Base-by-base conservation (phyloP, 768 basidiomycete species). In the Mycena indigotica region DNA sequence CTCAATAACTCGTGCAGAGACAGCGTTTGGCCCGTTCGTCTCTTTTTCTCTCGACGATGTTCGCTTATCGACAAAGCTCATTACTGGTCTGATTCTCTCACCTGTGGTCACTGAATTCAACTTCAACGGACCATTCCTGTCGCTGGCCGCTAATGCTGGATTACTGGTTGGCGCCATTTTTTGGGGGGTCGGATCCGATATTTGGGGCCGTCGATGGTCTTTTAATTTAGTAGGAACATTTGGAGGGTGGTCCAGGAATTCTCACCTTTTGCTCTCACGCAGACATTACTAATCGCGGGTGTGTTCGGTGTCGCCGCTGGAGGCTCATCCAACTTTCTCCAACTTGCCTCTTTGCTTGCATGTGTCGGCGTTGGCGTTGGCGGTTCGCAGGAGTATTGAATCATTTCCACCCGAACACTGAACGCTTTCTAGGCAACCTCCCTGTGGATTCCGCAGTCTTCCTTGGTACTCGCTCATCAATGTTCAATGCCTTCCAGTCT, bases 401-500 rank as follows among this genome's bases (percentile, higher is more conserved):
- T 29, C 4, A 17, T 49, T 45, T n/a, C n/a, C n/a, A n/a, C n/a
- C n/a, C 16, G 8, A 45, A 56, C 30, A 52, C 28, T 56, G 28
- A 41, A 49, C 10, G 41, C 49, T 28, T 21, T 28, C 4, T 19
- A 71, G 71, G 72, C n/a, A 87, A 88, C 62, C 69, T 91, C 6
- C 88, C 88, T 0, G 88, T 91, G 0, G 89, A 91, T 64, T 86
- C 85, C 30, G 85, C 89, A 0, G 81, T 91, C 23, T 91, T 91
- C 70, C 77, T 91, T 6, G 89, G 85, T 86, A 39, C 77, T 69
- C 44, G 23, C 25, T 19, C 12, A 8, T 12, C n/a, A 30, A 55
- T 30, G 44, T 50, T 48, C 15, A 6, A 24, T 21, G 44, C 10
- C 5, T 41, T 28, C 23, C 49, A 45, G 32, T 23, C 19, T 44